phyloP scores from a whole-genome alignment of 805 yeast species.

The Suhomyces canberraensis region DNA sequence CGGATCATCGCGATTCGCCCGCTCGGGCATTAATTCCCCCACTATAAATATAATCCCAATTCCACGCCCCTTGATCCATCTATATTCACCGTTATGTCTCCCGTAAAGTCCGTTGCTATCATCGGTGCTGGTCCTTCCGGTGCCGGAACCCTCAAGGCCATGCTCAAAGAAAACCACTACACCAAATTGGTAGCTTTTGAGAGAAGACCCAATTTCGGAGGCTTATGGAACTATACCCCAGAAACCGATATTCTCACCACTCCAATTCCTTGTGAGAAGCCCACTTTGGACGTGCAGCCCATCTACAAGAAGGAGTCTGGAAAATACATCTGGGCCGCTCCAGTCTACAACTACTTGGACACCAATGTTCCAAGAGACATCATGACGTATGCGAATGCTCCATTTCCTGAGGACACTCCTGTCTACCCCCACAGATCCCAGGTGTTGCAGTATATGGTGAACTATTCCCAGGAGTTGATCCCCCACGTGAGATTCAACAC shows the following conservation, averaged over 20 bases:
- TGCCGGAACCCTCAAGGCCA: constrained; percentile 42
- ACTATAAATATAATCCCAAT: too few species aligned
- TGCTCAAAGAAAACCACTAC: constrained; percentile 48
- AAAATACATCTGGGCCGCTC: constrained; percentile 24
- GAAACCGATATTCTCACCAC: constrained; percentile 18
- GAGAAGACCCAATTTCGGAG: constrained; percentile 60
- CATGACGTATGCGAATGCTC: constrained; percentile 61
- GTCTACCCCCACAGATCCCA: constrained; percentile 59
- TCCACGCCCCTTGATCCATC: too few species aligned
- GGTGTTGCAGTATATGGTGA: constrained; percentile 57
- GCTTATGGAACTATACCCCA: constrained; percentile 68
- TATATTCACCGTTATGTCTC: too few species aligned
- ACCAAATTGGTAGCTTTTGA: constrained; percentile 57
- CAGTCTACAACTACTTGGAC: constrained; percentile 64
- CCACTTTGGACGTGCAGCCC: constrained; percentile 13
- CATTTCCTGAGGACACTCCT: constrained; percentile 46
- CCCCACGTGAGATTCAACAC: constrained; percentile 44
- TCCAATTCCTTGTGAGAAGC: constrained; percentile 19
- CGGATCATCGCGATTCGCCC: too few species aligned
- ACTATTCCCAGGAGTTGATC: constrained; percentile 48
- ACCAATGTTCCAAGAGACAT: constrained; percentile 64
- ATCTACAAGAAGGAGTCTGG: constrained; percentile 9
- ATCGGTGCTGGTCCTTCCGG: constrained; percentile 80
- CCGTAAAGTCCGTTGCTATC: constrained; percentile 50
- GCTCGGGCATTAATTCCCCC: too few species aligned